Percentiles rank a stretch among this genome's conserved stretches.
Conservation (phyloP, 148 eudicot genomes). For the Oxyria digyna region DNA sequence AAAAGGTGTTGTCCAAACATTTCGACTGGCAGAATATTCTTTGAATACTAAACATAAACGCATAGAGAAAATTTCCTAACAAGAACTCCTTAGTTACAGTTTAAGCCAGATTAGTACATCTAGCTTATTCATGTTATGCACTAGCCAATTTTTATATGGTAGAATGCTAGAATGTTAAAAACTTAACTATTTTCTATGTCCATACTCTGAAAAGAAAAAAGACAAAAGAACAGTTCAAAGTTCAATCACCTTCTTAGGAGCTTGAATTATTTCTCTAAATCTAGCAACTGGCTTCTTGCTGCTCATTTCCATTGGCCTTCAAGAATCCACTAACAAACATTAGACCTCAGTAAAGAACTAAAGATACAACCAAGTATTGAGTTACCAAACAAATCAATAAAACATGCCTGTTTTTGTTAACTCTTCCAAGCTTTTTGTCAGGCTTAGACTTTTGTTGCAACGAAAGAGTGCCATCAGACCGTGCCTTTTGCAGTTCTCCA, state of each 20-base stretch:
- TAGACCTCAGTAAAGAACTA: not conserved
- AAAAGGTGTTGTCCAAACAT: not conserved
- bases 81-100: not conserved
- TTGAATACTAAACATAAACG: not conserved
- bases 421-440: constrained; percentile 43
- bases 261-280: constrained; percentile 86
- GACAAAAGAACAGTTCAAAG: not conserved
- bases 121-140: not conserved
- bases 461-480: constrained; percentile 60
- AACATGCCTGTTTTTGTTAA: constrained; percentile 70
- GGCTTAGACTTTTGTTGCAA: constrained; percentile 27
- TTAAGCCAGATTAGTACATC: not conserved
- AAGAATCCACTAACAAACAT: constrained; percentile 8
- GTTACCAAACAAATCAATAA: not conserved
- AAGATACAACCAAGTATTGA: not conserved
- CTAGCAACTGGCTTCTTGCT: constrained; percentile 75
- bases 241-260: constrained; percentile 57
- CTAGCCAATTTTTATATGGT: not conserved
- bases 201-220: not conserved
- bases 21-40: not conserved
- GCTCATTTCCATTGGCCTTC: constrained; percentile 84
- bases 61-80: not conserved
- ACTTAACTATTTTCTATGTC: not conserved
- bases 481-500: constrained; percentile 66
- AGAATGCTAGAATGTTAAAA: not conserved